Base-by-base conservation (phyloP, 2,329 filamentous ascomycete species). In the Rhinocladiella similis region DNA sequence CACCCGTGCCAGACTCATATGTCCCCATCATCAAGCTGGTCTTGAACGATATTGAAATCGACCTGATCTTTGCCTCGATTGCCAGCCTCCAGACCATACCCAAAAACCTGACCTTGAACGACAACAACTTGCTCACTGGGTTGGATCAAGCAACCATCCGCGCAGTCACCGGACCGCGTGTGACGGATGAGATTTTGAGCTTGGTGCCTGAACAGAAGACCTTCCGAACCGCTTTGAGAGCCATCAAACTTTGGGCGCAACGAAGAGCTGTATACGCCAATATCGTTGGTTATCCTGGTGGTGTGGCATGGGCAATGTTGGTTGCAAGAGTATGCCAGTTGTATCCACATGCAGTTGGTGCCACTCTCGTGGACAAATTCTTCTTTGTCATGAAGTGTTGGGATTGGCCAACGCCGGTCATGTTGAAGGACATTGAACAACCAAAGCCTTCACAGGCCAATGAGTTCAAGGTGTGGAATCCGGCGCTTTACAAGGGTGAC, bases 1-100 rank as follows among this genome's bases (percentile, higher is more conserved):
- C 90, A 1, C 84, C 88, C 0, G 94, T 99, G 36, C 87, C 87
- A 47, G 93, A 96, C 68, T 91, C 93, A 3, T 96, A 90, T 68
- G 93, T 97, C 6, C 94, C 94, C 47, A 96, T 99, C 70, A 97
- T 99, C 78, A 97, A 97, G 72, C 90, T 97, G 68, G 90, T 96
- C 70, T 90, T 95, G 65, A 85, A 83, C 50, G 90, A 87, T 48
- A 95, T 99, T 70, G 94, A 90, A 71, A 95, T 99, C 70, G 94
- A 99, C 80, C 76, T 99, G 64, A 95, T 97, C 70, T 91, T 92
- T 73, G 88, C 89, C 63, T 82, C 89, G 53, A 83, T 95, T 63
- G 78, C 87, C 58, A 81, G 83, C 18, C 77, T 91, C 63, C 83
- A 84, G 65, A 83, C 90, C 64, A 82, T 96, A 62, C 86, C 89